Evolutionary conservation across 2,329 filamentous ascomycete genomes (phyloP).

Genomic region (Periconia digitata): DNA sequence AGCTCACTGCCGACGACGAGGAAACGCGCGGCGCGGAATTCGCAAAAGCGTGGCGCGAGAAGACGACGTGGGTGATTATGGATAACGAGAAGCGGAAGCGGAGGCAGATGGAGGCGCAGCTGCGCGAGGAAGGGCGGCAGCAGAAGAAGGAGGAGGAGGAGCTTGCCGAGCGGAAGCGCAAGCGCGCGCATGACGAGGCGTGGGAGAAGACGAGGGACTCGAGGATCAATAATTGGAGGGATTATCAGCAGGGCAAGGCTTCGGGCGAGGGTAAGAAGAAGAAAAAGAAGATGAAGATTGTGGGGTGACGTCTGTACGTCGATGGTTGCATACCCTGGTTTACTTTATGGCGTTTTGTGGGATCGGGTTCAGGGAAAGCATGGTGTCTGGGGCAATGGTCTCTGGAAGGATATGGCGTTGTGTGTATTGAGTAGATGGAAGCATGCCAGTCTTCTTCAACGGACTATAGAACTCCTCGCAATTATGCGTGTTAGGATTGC

Average conservation of each 20-base stretch:
- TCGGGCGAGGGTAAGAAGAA: conserved; percentile 51
- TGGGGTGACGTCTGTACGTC: conserved; percentile 42
- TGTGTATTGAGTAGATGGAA: background rate
- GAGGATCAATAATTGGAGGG: conserved; percentile 90
- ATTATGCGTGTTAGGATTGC: no score
- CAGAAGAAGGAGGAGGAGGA: conserved; percentile 86
- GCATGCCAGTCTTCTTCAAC: background rate
- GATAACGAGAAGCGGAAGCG: conserved; percentile 86
- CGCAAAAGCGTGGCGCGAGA: conserved; percentile 82
- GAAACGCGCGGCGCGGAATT: conserved; percentile 86
- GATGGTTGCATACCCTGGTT: background rate
- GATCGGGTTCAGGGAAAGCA: background rate
- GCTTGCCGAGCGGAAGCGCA: conserved; percentile 61
- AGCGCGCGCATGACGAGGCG: conserved; percentile 85
- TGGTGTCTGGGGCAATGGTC: background rate
- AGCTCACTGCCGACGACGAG: conserved; percentile 85
- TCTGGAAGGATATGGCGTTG: background rate
- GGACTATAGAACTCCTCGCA: no score
- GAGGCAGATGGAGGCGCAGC: conserved; percentile 85
- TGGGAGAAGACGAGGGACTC: conserved; percentile 94
- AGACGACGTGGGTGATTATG: conserved; percentile 84
- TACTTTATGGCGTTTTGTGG: background rate
- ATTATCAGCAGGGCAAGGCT: conserved; percentile 72
- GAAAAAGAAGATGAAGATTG: conserved; percentile 57
- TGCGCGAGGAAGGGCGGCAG: conserved; percentile 94